Conservation (phyloP, 2,329 filamentous ascomycete genomes). For the Chalara sp. region DNA sequence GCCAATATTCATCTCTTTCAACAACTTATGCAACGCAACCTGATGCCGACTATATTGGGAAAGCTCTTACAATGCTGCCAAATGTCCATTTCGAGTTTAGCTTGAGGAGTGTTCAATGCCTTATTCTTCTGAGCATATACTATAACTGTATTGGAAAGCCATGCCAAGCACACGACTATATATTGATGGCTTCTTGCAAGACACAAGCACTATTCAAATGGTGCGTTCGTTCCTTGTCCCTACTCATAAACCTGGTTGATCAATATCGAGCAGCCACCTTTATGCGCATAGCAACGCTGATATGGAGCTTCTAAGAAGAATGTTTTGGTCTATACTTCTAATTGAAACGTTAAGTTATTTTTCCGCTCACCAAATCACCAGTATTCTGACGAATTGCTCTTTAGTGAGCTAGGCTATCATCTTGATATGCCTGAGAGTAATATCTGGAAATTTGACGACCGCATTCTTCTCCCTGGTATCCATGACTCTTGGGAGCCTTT, state of each 20-base stretch:
- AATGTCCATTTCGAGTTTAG: conserved; percentile 19
- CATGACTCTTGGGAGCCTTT: conserved; percentile 20
- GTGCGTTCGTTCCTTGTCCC: neutral
- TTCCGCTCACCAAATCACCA: neutral
- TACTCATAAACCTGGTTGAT: neutral
- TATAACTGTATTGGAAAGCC: conserved; percentile 22
- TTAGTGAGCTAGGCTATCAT: conserved; percentile 21
- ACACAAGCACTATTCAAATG: conserved; percentile 23
- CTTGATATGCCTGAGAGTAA: conserved; percentile 24
- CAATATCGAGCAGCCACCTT: conserved; percentile 2
- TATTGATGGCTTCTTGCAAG: conserved; percentile 24
- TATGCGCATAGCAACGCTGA: conserved; percentile 3
- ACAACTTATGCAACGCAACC: neutral
- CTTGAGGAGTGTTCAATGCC: conserved; percentile 20
- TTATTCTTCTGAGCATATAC: conserved; percentile 23
- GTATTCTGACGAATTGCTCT: neutral
- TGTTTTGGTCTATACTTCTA: conserved; percentile 21
- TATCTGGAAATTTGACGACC: conserved; percentile 24
- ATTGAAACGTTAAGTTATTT: conserved; percentile 12
- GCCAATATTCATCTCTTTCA: conserved; percentile 8
- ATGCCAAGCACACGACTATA: conserved; percentile 26
- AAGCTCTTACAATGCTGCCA: conserved; percentile 15
- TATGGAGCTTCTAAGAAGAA: conserved; percentile 15
- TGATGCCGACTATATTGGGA: conserved; percentile 9
- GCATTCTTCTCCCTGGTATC: conserved; percentile 19